Evolutionary conservation across 805 yeast genomes (phyloP), one percentile per base, ranked within the genome.

Genomic region (Nakazawaea ambrosiae): DNA sequence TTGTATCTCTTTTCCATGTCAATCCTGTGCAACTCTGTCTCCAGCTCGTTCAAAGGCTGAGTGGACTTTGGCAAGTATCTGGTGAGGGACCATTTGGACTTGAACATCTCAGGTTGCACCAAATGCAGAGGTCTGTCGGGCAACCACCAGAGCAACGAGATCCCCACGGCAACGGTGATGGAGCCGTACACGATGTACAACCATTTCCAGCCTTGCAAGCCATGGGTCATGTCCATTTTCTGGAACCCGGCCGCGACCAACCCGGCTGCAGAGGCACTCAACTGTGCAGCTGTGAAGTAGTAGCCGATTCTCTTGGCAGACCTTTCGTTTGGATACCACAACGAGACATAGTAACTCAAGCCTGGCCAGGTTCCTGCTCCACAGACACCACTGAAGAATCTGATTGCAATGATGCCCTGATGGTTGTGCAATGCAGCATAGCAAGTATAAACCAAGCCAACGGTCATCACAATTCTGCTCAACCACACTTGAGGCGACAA

Each of bases 361-460:
- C 94, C 95, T 1, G 95, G 95, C 95, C 95, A 85, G 4, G 85
- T 76, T 29, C 95, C 95, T 9, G 95, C 92, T 36, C 85, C 85
- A 40, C 80, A 81, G 39, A 81, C 47, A 33, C 95, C 95, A 20
- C 81, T 70, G 40, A 86, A 66, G 41, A 85, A 75, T 45, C 94
- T 67, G 30, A 78, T 57, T 2, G 88, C 94, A 40, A 78, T 75
- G 22, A 86, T 61, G 4, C 90, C 90, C 7, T 68, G 50, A 4
- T 71, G 60, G 37, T 65, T 69, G n/a, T 53, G 43, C 40, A 84
- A 61, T 1, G 83, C 79, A 5, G 78, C 65, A 53, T 81, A 83
- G 54, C 94, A 87, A 1, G 83, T 55, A 50, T 82, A 84, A 1
- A 83, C 87, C 30, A 84, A 48, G 8, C 95, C 95, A 31, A 86